Base-by-base conservation (phyloP, 805 yeast genomes). In the Deakozyma indianensis region DNA sequence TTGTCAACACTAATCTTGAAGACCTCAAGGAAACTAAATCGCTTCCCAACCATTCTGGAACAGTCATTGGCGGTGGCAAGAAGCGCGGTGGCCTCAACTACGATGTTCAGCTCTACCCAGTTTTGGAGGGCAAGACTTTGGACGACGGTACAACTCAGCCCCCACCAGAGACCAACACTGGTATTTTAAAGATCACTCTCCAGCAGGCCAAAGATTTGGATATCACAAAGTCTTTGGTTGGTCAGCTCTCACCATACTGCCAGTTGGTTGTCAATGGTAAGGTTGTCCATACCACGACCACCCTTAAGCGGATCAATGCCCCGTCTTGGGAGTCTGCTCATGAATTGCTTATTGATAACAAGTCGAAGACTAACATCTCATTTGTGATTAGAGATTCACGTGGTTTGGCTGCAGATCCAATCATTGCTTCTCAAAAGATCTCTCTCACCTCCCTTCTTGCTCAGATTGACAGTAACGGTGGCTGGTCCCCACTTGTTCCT, bases 141-240 rank as follows among this genome's bases (percentile, higher is more conserved):
- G 80, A 84, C 2, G 95, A 86, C 62, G 96, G 96, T 43, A 80
- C 88, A 2, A 69, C 74, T 45, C 80, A 78, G 52, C 86, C 94
- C 42, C 83, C 94, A 41, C 95, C 95, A 41, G 96, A 86, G 52
- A 75, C 85, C 60, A 90, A 90, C 65, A 86, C 96, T 15, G 99
- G 99, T 71, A 79, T 94, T 54, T 77, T 81, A 20, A 72, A 78
- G 55, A 65, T 90, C 53, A 81, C 78, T 48, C 63, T 84, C 42
- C 58, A 67, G 24, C 83, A 77, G 53, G 80, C 83, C 22, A 76
- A 85, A 64, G 75, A 65, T 41, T 57, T 68, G 15, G 74, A 68
- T 48, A 59, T 65, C 35, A 54, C 57, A 21, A 51, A 58, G 44
- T 55, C 63, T 22, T 52, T 62, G 40, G 75, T 72, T 23, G 77